Percentiles rank a stretch among this genome's conserved stretches.
Evolutionary conservation across 2,329 filamentous ascomycete genomes (phyloP).

Genomic region (Aspergillus caelatus): DNA sequence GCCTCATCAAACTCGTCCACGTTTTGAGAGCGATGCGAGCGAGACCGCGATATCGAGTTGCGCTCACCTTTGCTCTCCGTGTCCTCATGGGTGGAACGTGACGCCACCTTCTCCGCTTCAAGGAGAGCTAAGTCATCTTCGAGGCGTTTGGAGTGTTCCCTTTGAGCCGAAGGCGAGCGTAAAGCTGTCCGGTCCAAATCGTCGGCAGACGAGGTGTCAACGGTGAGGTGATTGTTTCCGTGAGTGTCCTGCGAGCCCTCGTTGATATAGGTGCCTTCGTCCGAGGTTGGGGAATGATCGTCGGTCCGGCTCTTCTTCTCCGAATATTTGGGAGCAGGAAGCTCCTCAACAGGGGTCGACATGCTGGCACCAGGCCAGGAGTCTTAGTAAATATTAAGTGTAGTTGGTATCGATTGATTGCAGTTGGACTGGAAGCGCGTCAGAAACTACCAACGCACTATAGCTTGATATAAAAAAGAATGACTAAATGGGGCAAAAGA

Average conservation of each 20-base stretch:
- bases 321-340: slow-evolving; percentile 26
- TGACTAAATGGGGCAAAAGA: slow-evolving; percentile 7
- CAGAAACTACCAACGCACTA: neutral
- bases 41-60: slow-evolving; percentile 53
- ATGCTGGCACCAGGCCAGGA: slow-evolving; percentile 36
- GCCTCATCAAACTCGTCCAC: slow-evolving; percentile 69
- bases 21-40: slow-evolving; percentile 58
- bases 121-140: slow-evolving; percentile 69
- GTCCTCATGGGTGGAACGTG: slow-evolving; percentile 41
- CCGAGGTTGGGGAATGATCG: slow-evolving; percentile 30
- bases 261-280: slow-evolving; percentile 36
- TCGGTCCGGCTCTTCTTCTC: slow-evolving; percentile 28
- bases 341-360: slow-evolving; percentile 39
- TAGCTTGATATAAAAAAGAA: slow-evolving; percentile 2
- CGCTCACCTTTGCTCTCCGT: slow-evolving; percentile 38
- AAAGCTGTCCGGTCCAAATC: slow-evolving; percentile 20
- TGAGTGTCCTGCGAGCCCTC: slow-evolving; percentile 21
- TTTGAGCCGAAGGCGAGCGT: slow-evolving; percentile 57
- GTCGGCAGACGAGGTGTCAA: slow-evolving; percentile 30
- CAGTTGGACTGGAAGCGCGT: slow-evolving; percentile 2
- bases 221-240: slow-evolving; percentile 22
- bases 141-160: slow-evolving; percentile 63
- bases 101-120: slow-evolving; percentile 65
- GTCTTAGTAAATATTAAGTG: neutral
- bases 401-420: neutral